A percentile compares a stretch with the other conserved stretches of the same genome.
These are phyloP conservation scores for Extremus antarcticus DNA, from an alignment of 495 filamentous ascomycete genomes.

Conservation along the genomic window DNA sequence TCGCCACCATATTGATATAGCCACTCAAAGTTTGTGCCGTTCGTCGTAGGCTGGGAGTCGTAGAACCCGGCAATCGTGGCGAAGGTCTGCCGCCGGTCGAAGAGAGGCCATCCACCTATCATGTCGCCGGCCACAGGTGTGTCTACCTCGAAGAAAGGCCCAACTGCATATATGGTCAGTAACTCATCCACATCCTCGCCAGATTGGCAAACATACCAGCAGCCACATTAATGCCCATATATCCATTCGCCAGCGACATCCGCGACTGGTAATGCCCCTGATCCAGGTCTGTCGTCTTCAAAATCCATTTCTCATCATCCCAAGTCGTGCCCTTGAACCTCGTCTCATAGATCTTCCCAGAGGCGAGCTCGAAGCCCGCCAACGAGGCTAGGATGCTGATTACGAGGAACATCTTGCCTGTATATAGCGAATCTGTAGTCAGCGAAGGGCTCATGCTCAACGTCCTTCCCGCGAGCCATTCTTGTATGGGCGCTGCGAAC, in stretches of 20 bases:
- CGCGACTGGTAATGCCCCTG: constrained; percentile 55
- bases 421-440: not conserved
- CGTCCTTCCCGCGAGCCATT: no score
- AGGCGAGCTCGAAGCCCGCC: not conserved
- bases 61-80: constrained; percentile 67
- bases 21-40: constrained; percentile 62
- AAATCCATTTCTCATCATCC: constrained; percentile 53
- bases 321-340: constrained; percentile 35
- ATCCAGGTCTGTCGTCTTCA: constrained; percentile 44
- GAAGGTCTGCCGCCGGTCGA: constrained; percentile 55
- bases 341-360: constrained; percentile 14
- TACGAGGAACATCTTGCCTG: not conserved
- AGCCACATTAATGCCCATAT: constrained; percentile 43
- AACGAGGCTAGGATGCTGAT: not conserved
- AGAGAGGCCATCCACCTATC: constrained; percentile 68
- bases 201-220: constrained; percentile 19
- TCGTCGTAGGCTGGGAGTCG: constrained; percentile 50
- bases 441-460: no score
- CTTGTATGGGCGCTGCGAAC: no score
- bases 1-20: constrained; percentile 61
- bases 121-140: constrained; percentile 19
- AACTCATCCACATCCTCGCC: not conserved
- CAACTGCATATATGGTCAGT: constrained; percentile 33
- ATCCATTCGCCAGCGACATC: constrained; percentile 51
- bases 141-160: constrained; percentile 62